Conservation (phyloP, 148 eudicot genomes). For the Bassia scoparia region DNA sequence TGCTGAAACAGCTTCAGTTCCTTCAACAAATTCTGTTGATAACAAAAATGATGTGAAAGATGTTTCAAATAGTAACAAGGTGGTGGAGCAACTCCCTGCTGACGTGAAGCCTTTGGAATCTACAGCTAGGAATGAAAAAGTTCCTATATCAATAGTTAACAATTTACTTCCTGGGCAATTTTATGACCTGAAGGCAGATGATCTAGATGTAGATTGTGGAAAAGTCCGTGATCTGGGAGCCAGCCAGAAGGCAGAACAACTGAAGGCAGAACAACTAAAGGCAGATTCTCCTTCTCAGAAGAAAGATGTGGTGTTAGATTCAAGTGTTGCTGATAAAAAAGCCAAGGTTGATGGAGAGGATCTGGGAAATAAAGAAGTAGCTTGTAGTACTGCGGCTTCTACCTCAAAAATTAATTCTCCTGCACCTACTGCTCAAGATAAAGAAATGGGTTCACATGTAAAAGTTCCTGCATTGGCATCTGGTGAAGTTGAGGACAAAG, state of each 20-base stretch:
- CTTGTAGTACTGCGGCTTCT: not conserved
- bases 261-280: not conserved
- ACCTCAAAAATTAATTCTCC: not conserved
- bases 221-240: not conserved
- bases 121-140: not conserved
- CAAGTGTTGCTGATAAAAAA: conserved; percentile 13
- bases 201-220: not conserved
- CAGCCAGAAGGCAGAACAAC: not conserved
- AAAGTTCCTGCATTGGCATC: not conserved
- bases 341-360: conserved; percentile 16
- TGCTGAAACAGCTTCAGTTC: not conserved
- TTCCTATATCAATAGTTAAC: not conserved
- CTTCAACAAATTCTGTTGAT: not conserved
- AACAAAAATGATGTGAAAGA: conserved; percentile 1
- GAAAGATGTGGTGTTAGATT: conserved; percentile 12
- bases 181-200: not conserved
- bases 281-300: conserved; percentile 9
- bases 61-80: not conserved
- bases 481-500: not conserved
- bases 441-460: not conserved
- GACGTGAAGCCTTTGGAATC: not conserved
- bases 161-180: not conserved
- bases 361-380: conserved; percentile 27
- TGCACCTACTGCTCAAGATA: not conserved
- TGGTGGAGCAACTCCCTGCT: not conserved